Evolutionary conservation across 2,329 filamentous ascomycete species (phyloP), one percentile per base, ranked within the genome.

Genomic region (Cordyceps cicadae): DNA sequence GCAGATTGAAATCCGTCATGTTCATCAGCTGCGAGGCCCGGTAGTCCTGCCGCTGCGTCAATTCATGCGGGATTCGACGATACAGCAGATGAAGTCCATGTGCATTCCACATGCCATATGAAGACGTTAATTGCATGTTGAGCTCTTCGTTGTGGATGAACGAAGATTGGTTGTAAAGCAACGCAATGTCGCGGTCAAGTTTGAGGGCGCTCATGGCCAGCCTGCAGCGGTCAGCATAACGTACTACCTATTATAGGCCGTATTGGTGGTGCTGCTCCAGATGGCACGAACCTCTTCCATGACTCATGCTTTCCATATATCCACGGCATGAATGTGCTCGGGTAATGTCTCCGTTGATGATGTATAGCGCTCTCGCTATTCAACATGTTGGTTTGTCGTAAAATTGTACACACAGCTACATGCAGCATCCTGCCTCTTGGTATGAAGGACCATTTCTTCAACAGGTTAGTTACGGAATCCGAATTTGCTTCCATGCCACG

Each of bases 321-420:
- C 66, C 73, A 72, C 0, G 76, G 75, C 1, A 70, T 65, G 24
- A 77, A 78, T 0, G 68, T 71, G 3, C 75, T 75, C 0, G 72
- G 72, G 14, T 67, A 70, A 46, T 74, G 71, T 4, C 66, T 64
- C 11, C 69, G 68, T 6, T 74, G 71, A 34, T 78, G 74, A 8
- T 67, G 60, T 9, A 71, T 70, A 3, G 72, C 64, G 1, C 68
- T 70, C 3, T 75, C 71, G 19, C 68, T 63, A 7, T 67, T 68
- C 60, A 78, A 74, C 57, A 76, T 72, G 3, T 70, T 70, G 45
- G 69, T 66, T 45, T 75, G 71, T 59, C 75, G 67, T 37, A 77
- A 64, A 2, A 68, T 67, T 0, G 70, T 62, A 0, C 75, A 63
- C 0, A 78, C 65, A 1, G 75, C 67, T 11, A 68, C 73, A 32